Base-by-base conservation (phyloP, 2,329 filamentous ascomycete genomes). In the Botryotinia narcissicola region DNA sequence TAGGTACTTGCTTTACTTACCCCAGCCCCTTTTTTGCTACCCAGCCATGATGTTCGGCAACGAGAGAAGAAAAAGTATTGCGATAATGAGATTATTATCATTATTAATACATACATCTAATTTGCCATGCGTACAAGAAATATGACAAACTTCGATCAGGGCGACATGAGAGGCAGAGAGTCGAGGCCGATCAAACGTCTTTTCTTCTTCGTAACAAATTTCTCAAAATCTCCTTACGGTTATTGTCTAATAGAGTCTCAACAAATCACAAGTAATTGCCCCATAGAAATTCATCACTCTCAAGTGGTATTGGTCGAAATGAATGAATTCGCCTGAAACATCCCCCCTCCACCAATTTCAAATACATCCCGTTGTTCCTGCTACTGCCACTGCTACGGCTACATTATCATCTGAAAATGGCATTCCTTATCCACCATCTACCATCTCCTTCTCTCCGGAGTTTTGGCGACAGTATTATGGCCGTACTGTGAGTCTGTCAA, bases 261-360 rank as follows among this genome's bases (percentile, higher is more conserved):
- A n/a, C 37, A 62, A 62, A 62, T 62, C 60, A 42, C 18, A 25
- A 35, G 29, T 46, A 42, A 40, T 51, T n/a, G 40, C 35, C 40
- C 35, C 37, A n/a, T 62, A 62, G 22, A 42, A 40, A n/a, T 18
- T 4, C 35, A n/a, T 40, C n/a, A 2, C 25, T n/a, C 60, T 62
- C 59, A 10, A 62, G 54, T 44, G 16, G 37, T 46, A 63, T 63
- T 71, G 57, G 69, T 40, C 35, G 22, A 35, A n/a, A 32, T 32
- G 48, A 51, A 68, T 68, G 40, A 32, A 42, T 59, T 72, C 61
- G 61, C 70, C 70, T 72, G 70, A 72, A 60, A 72, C 70, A 72
- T 54, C 25, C 70, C 51, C 51, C 51, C 51, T 54, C 25, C 25
- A 54, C 40, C 70, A 48, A 48, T 67, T 40, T 72, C 70, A 67